Base-by-base conservation (phyloP, 1,139 yeast species). In the Suhomyces coccinellae region DNA sequence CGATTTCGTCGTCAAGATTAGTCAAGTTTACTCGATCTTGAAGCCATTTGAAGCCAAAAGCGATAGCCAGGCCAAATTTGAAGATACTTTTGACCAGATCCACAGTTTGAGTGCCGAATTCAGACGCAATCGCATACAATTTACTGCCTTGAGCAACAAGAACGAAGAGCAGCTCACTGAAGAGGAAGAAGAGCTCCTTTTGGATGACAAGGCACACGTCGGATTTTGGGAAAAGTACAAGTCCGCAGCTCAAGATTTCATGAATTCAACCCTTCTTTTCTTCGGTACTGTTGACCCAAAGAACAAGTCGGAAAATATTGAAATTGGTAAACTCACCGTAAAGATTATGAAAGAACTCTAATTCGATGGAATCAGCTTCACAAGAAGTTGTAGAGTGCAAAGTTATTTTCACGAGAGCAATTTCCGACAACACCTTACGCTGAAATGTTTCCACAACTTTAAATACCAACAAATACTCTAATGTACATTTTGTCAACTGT, bases 191-290 rank as follows among this genome's bases (percentile, higher is more conserved):
- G 36, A 34, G 6, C 4, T 24, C 29, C 17, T 34, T 2, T 27
- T 34, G 12, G 30, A 34, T 7, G 36, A 34, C 15, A 24, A 34
- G 14, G 36, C 16, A 24, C 3, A 27, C 1, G 22, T n/a, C 3
- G 17, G 10, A 7, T 34, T 34, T 8, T 34, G 36, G 36, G 36
- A 34, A 34, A 6, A 34, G 13, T 34, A 34, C 26, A 34, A 34
- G 29, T 3, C 24, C 13, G 14, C 24, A 5, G 26, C 29, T 8
- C 24, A 34, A 11, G 36, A 34, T 1, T 34, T 34, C n/a, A 24
- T 34, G 10, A 27, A 34, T 24, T 13, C 7, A 11, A 34, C 29
- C 6, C 16, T 34, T 7, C 15, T n/a, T 11, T 34, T 13, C 10
- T 22, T 27, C 7, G 26, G 15, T 2, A 14, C 36, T 2, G 28